A percentile compares a stretch with the other conserved stretches of the same genome.
These are phyloP conservation scores for Lepidium africanum DNA, from an alignment of 345 rosid genomes.

Conservation along the genomic window DNA sequence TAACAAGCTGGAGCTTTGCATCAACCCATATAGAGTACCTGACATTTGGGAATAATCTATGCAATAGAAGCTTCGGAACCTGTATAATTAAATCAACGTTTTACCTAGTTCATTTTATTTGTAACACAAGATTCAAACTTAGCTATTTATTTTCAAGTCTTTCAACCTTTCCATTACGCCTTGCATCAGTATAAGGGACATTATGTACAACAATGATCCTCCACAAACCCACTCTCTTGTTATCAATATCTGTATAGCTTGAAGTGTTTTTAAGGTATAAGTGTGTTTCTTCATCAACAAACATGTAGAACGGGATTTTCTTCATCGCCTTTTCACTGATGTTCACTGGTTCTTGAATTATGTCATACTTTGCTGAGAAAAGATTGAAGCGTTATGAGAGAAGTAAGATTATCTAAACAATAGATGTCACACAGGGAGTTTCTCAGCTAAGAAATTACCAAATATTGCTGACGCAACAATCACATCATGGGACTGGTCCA, in stretches of 20 bases:
- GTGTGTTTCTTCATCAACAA: slow-evolving; percentile 83
- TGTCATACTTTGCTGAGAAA: slow-evolving; percentile 66
- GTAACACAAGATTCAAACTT: background rate
- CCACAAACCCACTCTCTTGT: slow-evolving; percentile 71
- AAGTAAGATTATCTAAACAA: slow-evolving; percentile 1
- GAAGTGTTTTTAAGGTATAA: slow-evolving; percentile 50
- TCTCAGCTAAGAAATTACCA: slow-evolving; percentile 42
- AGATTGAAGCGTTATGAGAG: background rate
- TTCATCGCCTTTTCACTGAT: slow-evolving; percentile 56
- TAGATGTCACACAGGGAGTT: background rate
- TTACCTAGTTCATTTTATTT: background rate
- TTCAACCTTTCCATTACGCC: slow-evolving; percentile 82
- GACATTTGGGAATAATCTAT: slow-evolving; percentile 68
- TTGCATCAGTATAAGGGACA: slow-evolving; percentile 68
- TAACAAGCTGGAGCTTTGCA: slow-evolving; percentile 82
- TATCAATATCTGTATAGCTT: slow-evolving; percentile 36
- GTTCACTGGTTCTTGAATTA: slow-evolving; percentile 68
- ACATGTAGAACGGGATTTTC: slow-evolving; percentile 73
- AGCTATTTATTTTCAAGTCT: background rate
- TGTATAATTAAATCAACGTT: slow-evolving; percentile 30
- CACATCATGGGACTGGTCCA: slow-evolving; percentile 56
- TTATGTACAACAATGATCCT: slow-evolving; percentile 64
- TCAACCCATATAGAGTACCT: slow-evolving; percentile 86
- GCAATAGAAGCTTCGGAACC: slow-evolving; percentile 87
- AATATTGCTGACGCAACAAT: slow-evolving; percentile 89